Evolutionary conservation across 164 flowering plant species (phyloP).

Genomic region (Aristolochia fimbriata): DNA sequence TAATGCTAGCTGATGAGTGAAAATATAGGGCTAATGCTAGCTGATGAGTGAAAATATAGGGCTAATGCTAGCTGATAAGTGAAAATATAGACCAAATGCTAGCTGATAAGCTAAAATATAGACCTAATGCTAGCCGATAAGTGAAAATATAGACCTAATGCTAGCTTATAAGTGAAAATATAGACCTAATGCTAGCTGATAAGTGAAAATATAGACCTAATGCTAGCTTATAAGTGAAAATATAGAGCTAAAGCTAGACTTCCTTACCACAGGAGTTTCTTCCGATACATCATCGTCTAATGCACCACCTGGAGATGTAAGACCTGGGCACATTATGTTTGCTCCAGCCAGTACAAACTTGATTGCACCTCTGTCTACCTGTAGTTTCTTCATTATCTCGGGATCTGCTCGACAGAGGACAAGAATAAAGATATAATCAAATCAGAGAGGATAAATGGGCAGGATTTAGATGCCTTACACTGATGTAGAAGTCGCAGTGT

Average conservation of each 20-base stretch:
- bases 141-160: no score
- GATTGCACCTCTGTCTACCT: conserved; percentile 97
- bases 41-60: no score
- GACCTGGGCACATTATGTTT: conserved; percentile 99
- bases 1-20: no score
- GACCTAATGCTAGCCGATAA: no score
- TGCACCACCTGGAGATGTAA: conserved; percentile 95
- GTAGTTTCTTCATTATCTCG: conserved; percentile 83
- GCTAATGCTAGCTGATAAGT: no score
- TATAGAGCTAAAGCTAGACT: not conserved
- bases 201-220: no score
- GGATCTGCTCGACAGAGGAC: conserved; percentile 54
- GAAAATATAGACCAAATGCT: no score
- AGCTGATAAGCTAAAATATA: no score
- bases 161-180: no score
- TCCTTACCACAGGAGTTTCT: conserved; percentile 90
- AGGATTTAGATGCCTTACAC: conserved; percentile 34
- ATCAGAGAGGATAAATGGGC: not conserved
- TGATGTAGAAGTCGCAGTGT: conserved; percentile 96
- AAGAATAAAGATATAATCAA: not conserved
- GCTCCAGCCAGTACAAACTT: conserved; percentile 97
- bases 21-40: no score
- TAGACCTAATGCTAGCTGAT: not conserved
- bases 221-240: no score
- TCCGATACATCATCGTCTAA: conserved; percentile 84